A percentile compares a stretch with the other conserved stretches of the same genome.
Evolutionary conservation across 148 eudicot species (phyloP).

Genomic region (Gaultheria prostrata): DNA sequence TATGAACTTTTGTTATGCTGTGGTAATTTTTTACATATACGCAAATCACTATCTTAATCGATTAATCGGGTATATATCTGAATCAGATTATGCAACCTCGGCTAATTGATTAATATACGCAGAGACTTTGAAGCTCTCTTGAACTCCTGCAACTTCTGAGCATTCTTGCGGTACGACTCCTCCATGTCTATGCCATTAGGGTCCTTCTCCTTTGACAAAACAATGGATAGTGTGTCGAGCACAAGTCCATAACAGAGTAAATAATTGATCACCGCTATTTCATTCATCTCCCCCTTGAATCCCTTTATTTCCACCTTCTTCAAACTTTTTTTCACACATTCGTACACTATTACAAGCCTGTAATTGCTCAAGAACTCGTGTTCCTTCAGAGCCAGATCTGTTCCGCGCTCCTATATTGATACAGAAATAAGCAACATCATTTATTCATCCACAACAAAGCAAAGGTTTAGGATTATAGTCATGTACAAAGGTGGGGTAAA

Average conservation of each 20-base stretch:
- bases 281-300: constrained; percentile 20
- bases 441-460: background rate
- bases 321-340: background rate
- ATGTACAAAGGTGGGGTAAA: too few relatives aligned
- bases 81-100: background rate
- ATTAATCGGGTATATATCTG: too few relatives aligned
- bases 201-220: constrained; percentile 9
- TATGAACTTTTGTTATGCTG: too few relatives aligned
- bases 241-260: background rate
- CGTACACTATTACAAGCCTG: background rate
- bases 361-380: constrained; percentile 13
- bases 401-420: background rate
- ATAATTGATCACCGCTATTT: constrained; percentile 1
- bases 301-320: constrained; percentile 15
- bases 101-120: background rate
- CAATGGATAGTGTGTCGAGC: background rate
- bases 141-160: background rate
- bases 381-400: background rate
- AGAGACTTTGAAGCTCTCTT: background rate
- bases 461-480: too few relatives aligned
- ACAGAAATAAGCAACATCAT: background rate
- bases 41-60: too few relatives aligned
- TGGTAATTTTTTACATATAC: too few relatives aligned
- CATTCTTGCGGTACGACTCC: background rate
- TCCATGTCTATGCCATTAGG: background rate